Evolutionary conservation across 2,329 filamentous ascomycete species (phyloP), one percentile per base, ranked within the genome.

Genomic region (Calonectria hawksworthii): DNA sequence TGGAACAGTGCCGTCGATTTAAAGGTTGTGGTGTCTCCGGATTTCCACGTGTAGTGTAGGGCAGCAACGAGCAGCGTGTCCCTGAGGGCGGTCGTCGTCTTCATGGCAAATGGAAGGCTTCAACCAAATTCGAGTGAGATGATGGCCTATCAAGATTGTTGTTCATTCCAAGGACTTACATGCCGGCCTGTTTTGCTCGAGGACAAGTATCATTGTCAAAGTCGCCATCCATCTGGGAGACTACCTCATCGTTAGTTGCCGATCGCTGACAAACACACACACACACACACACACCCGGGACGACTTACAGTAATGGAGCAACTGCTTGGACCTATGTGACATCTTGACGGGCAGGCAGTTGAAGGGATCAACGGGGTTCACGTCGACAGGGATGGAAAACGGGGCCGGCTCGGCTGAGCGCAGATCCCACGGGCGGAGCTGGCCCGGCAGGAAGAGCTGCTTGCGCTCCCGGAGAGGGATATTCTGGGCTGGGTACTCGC

Each of bases 21-120:
- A 23, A 50, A 65, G 3, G 61, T 65, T 7, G 30, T 30, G 26
- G 11, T 23, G 8, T 65, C 61, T 16, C 61, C 41, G 2, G 61
- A 32, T 50, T 23, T 65, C 61, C 61, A 65, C 26, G 30, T n/a
- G 21, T 65, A 50, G 14, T 65, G 61, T 26, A 47, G 18, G 7
- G 61, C 61, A 32, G 61, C 61, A 2, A 65, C 61, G 34, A 65
- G 61, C 38, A 65, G 34, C 21, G 61, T 65, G 28, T 65, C 61
- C 10, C 61, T 44, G 14, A 65, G 28, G 2, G 16, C 38, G 28
- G 7, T 65, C 2, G 61, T 30, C 4, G 61, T 47, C 30, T 50
- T 30, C 18, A 65, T 50, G 1, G 38, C 61, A 18, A 65, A 65
- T 2, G 61, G 61, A 1, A 65, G 38, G 5, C 61, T 65, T 64